A percentile compares a stretch with the other conserved stretches of the same genome.
Evolutionary conservation across 768 basidiomycete genomes (phyloP).

Genomic region (Boletus insuetus): DNA sequence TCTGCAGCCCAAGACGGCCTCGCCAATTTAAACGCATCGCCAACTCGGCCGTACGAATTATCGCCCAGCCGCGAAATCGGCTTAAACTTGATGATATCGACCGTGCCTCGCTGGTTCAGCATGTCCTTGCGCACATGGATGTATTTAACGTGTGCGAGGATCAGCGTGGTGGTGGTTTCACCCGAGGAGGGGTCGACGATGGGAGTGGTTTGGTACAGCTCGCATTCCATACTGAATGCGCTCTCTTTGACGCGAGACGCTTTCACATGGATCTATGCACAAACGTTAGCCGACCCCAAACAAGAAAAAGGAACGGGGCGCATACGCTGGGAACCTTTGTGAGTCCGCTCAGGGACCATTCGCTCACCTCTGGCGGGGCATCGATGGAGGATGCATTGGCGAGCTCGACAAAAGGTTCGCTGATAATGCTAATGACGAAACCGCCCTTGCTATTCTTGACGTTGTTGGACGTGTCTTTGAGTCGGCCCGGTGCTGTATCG

Average conservation of each 20-base stretch:
- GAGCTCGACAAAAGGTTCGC: slow-evolving; percentile 42
- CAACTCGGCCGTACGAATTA: slow-evolving; percentile 32
- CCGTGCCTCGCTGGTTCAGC: slow-evolving; percentile 32
- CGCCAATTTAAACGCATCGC: slow-evolving; percentile 19
- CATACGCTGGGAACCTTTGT: slow-evolving; percentile 15
- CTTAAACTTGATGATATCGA: slow-evolving; percentile 36
- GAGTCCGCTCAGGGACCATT: slow-evolving; percentile 40
- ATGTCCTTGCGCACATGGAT: slow-evolving; percentile 43
- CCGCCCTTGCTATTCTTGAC: slow-evolving; percentile 37
- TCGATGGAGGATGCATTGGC: slow-evolving; percentile 40
- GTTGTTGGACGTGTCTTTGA: slow-evolving; percentile 45
- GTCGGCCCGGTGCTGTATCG: slow-evolving; percentile 3
- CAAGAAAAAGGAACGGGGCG: too few species aligned
- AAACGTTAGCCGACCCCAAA: not conserved
- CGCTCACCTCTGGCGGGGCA: slow-evolving; percentile 34
- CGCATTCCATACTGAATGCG: slow-evolving; percentile 48
- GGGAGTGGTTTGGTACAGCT: slow-evolving; percentile 35
- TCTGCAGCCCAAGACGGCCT: slow-evolving; percentile 15
- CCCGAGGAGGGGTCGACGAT: slow-evolving; percentile 32
- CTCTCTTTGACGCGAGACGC: slow-evolving; percentile 42
- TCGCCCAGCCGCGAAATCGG: slow-evolving; percentile 38
- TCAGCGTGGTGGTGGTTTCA: slow-evolving; percentile 27
- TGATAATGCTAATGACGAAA: slow-evolving; percentile 56
- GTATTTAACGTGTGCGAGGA: slow-evolving; percentile 38
- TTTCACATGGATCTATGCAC: slow-evolving; percentile 33